Evolutionary conservation across 2,329 filamentous ascomycete species (phyloP).

Genomic region (Teratosphaeria destructans): DNA sequence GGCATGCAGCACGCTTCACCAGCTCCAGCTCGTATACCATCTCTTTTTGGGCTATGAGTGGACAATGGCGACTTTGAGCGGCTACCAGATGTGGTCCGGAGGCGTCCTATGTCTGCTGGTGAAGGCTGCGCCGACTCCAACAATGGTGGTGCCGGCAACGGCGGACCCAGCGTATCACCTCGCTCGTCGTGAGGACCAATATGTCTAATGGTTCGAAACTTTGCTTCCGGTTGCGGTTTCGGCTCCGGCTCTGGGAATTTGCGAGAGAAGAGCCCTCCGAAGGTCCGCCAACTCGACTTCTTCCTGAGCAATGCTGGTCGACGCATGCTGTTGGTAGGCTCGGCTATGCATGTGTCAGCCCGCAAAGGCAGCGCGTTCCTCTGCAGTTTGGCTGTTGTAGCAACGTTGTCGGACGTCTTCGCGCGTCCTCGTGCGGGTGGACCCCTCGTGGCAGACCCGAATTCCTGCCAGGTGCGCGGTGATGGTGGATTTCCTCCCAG

Average conservation of each 20-base stretch:
- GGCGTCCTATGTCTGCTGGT: background rate
- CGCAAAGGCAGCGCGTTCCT: constrained; percentile 3
- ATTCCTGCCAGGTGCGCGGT: constrained; percentile 10
- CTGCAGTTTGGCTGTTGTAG: background rate
- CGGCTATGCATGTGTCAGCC: background rate
- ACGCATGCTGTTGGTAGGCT: background rate
- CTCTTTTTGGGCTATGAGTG: constrained; percentile 1
- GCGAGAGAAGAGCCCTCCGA: constrained; percentile 17
- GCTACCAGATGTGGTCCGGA: constrained; percentile 1
- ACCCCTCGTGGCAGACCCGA: constrained; percentile 12
- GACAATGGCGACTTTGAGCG: constrained; percentile 3
- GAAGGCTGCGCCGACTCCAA: constrained; percentile 1
- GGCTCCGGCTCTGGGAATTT: constrained; percentile 8
- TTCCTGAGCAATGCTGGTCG: constrained; percentile 12
- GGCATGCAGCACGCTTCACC: constrained; percentile 5
- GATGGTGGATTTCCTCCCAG: constrained; percentile 6
- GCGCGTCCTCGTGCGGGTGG: constrained; percentile 15
- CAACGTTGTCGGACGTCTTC: constrained; percentile 11
- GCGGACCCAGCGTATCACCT: background rate
- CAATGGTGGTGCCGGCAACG: background rate
- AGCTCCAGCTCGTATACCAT: constrained; percentile 6
- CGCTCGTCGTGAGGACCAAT: background rate
- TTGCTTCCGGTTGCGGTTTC: background rate
- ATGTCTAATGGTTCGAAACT: background rate
- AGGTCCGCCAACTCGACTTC: constrained; percentile 19